Percentiles rank a stretch among this genome's conserved stretches.
Conservation (phyloP, 345 rosid species). For the Eucalyptus curtisii region DNA sequence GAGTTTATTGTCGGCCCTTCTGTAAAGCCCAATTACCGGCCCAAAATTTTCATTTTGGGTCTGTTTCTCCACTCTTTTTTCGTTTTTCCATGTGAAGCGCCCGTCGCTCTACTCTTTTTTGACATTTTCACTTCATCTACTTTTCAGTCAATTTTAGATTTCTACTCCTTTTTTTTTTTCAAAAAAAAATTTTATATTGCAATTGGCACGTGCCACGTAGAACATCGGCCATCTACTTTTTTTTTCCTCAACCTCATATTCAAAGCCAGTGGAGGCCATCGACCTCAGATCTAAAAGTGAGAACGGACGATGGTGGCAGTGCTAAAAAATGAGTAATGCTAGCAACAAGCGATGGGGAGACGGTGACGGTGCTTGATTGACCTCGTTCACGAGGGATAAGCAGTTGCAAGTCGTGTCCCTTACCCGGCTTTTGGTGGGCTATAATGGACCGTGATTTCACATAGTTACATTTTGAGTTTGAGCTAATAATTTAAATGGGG, state of each 20-base stretch:
- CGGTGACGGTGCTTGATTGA: background rate
- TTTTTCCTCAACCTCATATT: background rate
- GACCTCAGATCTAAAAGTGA: background rate
- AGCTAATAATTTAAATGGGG: background rate
- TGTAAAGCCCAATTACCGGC: background rate
- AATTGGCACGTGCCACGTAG: background rate
- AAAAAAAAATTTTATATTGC: background rate
- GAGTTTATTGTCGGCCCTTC: background rate
- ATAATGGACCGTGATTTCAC: background rate
- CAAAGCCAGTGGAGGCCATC: background rate
- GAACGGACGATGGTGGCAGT: background rate
- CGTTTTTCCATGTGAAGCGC: background rate
- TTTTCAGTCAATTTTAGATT: background rate
- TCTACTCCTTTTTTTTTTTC: background rate
- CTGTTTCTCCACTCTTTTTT: background rate
- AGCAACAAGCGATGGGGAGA: background rate
- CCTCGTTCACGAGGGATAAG: background rate
- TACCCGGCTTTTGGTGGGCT: too few species aligned
- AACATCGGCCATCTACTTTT: background rate
- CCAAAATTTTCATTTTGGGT: background rate
- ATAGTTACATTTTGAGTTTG: background rate
- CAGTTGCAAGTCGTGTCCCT: background rate
- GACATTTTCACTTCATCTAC: background rate
- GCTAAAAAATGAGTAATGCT: background rate
- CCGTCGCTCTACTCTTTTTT: background rate